Conservation (phyloP, 768 basidiomycete genomes). For the Suillus tomentosus region DNA sequence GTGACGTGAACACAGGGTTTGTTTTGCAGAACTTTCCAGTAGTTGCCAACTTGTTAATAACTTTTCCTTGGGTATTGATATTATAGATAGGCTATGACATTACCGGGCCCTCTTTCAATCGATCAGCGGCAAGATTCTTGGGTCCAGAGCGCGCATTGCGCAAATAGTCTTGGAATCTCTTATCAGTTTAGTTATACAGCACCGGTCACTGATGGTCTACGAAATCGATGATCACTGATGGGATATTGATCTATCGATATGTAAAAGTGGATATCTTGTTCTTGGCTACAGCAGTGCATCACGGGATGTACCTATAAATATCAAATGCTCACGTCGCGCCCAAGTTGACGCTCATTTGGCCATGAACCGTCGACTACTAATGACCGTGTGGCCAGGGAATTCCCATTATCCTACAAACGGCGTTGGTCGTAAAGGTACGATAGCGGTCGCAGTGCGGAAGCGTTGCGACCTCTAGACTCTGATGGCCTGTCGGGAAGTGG, state of each 20-base stretch:
- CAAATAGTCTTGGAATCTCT: background rate
- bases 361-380: background rate
- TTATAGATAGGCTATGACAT: background rate
- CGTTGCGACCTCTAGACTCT: background rate
- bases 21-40: background rate
- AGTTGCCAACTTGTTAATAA: background rate
- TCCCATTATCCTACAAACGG: background rate
- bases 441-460: background rate
- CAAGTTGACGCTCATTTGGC: background rate
- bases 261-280: background rate
- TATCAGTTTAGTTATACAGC: background rate
- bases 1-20: background rate
- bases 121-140: background rate
- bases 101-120: background rate
- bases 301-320: no score
- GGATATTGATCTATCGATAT: background rate
- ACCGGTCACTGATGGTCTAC: background rate
- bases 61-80: background rate
- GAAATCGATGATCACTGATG: background rate
- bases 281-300: background rate
- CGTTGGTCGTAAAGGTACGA: background rate
- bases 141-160: background rate
- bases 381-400: background rate
- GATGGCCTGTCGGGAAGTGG: background rate
- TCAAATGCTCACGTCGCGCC: no score